Conservation (phyloP, 2,329 filamentous ascomycete genomes). For the Teratosphaeria pseudoeucalypti region DNA sequence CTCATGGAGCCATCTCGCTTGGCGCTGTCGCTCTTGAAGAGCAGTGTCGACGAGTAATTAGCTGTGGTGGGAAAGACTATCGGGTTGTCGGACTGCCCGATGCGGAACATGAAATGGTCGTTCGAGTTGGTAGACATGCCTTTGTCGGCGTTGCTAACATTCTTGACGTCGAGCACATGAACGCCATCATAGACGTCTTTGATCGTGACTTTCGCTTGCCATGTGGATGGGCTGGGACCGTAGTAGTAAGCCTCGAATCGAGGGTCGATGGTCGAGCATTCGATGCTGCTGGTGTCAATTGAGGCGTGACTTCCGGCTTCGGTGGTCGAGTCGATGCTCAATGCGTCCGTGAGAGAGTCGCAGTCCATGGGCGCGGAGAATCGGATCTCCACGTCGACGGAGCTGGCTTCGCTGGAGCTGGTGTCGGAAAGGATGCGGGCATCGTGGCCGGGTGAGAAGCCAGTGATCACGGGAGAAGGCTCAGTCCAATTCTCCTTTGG, state of each 20-base stretch:
- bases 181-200: slow-evolving; percentile 50
- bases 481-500: slow-evolving; percentile 39
- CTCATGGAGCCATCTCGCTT: slow-evolving; percentile 17
- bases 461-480: slow-evolving; percentile 49
- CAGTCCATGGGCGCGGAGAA: slow-evolving; percentile 55
- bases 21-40: slow-evolving; percentile 32
- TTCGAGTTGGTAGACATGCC: slow-evolving; percentile 38
- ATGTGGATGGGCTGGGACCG: slow-evolving; percentile 45
- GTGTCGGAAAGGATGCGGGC: slow-evolving; percentile 42
- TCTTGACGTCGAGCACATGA: slow-evolving; percentile 47
- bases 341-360: slow-evolving; percentile 38
- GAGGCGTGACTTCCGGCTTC: slow-evolving; percentile 34
- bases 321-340: slow-evolving; percentile 46
- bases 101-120: slow-evolving; percentile 53
- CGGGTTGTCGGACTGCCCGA: slow-evolving; percentile 49
- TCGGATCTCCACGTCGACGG: slow-evolving; percentile 42
- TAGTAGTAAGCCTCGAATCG: slow-evolving; percentile 30
- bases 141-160: slow-evolving; percentile 37
- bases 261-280: slow-evolving; percentile 34
- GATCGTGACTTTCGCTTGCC: slow-evolving; percentile 44
- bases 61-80: slow-evolving; percentile 46
- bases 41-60: slow-evolving; percentile 48
- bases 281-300: slow-evolving; percentile 35
- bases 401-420: slow-evolving; percentile 21
- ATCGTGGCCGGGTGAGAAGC: slow-evolving; percentile 53